phyloP scores from a whole-genome alignment of 2,329 filamentous ascomycete species.

The Colletotrichum spaethianum region DNA sequence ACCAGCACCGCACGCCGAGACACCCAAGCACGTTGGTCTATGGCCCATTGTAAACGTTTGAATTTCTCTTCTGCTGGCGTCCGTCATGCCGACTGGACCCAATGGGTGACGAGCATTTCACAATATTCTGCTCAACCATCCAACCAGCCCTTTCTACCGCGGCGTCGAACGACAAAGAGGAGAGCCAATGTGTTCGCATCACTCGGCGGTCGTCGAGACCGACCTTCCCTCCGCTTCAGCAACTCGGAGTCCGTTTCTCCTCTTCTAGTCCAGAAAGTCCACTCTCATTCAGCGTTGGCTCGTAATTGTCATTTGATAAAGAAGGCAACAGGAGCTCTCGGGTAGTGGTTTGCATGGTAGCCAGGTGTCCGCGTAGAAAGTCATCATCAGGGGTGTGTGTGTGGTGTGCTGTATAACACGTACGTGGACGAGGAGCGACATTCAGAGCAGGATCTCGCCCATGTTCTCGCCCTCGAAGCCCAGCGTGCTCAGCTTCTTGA shows the following conservation, averaged over 20 bases:
- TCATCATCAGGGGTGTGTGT: neutral
- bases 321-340: neutral
- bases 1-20: neutral
- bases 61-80: conserved; percentile 38
- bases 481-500: conserved; percentile 79
- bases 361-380: neutral
- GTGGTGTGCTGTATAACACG: neutral
- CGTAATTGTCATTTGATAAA: conserved; percentile 28
- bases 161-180: conserved; percentile 23
- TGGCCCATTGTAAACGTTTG: neutral
- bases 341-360: neutral
- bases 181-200: conserved; percentile 15
- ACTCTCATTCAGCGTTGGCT: conserved; percentile 41
- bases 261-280: conserved; percentile 19
- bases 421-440: neutral
- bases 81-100: conserved; percentile 24
- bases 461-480: conserved; percentile 92
- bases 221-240: conserved; percentile 40
- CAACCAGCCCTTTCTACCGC: conserved; percentile 43
- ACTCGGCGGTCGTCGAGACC: conserved; percentile 13
- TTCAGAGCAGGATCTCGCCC: conserved; percentile 80
- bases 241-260: conserved; percentile 8
- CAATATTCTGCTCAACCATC: conserved; percentile 70
- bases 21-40: neutral
- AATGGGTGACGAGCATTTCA: conserved; percentile 65